Conservation (phyloP, 2,329 filamentous ascomycete genomes). For the Alternaria sp. region DNA sequence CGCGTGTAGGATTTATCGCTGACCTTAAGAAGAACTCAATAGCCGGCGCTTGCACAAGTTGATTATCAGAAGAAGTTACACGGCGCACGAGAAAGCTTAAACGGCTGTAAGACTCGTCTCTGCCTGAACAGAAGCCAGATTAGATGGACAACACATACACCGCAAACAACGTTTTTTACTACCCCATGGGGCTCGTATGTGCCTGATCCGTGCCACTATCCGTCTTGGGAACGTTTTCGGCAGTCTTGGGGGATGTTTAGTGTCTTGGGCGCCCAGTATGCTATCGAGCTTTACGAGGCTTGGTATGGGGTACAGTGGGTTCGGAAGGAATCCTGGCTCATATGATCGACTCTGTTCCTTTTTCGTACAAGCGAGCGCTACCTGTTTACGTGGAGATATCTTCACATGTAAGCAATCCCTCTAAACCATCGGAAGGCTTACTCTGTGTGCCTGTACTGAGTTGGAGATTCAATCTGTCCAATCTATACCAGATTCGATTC, state of each 20-base stretch:
- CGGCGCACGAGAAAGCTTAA: background rate
- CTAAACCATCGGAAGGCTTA: background rate
- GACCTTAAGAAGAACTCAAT: background rate
- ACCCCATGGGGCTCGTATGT: background rate
- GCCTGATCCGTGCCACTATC: background rate
- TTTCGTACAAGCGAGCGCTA: background rate
- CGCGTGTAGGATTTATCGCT: background rate
- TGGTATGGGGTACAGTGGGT: slow-evolving; percentile 4
- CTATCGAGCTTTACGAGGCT: background rate
- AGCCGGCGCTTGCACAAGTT: background rate
- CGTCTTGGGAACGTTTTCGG: background rate
- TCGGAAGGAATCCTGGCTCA: background rate
- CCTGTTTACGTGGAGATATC: background rate
- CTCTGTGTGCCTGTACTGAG: background rate
- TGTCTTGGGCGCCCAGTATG: background rate
- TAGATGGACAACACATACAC: background rate
- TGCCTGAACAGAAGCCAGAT: background rate
- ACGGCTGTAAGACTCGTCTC: background rate
- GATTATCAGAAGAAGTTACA: background rate
- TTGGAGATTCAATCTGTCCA: background rate
- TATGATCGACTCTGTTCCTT: background rate
- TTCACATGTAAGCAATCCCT: background rate
- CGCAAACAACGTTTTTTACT: background rate
- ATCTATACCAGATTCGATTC: background rate
- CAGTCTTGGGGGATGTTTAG: background rate